phyloP scores from a whole-genome alignment of 352 stramenopile species.

The Phytophthora pseudosyringae region DNA sequence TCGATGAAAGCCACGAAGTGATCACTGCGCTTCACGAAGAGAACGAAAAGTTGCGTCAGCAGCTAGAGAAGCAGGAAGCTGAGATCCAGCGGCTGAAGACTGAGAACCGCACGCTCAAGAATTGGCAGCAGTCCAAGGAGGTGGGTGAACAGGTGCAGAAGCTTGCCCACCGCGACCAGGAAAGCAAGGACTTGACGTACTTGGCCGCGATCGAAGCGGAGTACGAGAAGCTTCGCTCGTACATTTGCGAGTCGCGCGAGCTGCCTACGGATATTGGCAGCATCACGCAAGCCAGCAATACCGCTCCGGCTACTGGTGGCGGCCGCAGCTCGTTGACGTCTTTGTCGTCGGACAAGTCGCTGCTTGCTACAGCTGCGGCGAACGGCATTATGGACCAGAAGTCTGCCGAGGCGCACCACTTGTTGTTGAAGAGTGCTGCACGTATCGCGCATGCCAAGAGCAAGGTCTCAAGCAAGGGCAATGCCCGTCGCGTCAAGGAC shows the following conservation, averaged over 20 bases:
- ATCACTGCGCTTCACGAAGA: constrained; percentile 86
- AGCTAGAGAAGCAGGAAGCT: constrained; percentile 75
- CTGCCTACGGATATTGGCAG: constrained; percentile 72
- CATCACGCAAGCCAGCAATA: constrained; percentile 38
- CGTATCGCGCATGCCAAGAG: constrained; percentile 70
- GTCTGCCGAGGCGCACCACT: constrained; percentile 61
- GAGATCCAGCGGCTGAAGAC: constrained; percentile 81
- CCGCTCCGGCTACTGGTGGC: constrained; percentile 13
- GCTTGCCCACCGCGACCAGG: constrained; percentile 82
- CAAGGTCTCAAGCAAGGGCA: constrained; percentile 79
- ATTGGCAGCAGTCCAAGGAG: constrained; percentile 89
- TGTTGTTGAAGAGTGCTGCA: constrained; percentile 76
- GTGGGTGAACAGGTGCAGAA: constrained; percentile 90
- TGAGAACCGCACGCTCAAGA: constrained; percentile 81
- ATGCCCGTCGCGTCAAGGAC: constrained; percentile 83
- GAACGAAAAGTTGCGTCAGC: constrained; percentile 77
- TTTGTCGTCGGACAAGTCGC: constrained; percentile 49
- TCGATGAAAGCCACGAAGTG: constrained; percentile 89
- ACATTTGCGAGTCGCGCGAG: constrained; percentile 81
- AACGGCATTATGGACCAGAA: constrained; percentile 62
- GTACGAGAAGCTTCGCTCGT: constrained; percentile 84
- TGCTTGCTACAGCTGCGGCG: constrained; percentile 37
- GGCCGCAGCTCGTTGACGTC: constrained; percentile 39
- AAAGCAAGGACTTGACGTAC: constrained; percentile 87
- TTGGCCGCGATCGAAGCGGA: constrained; percentile 78